These are phyloP conservation scores for Pyrenula aspistea DNA, from an alignment of 495 filamentous ascomycete genomes.

Conservation along the genomic window DNA sequence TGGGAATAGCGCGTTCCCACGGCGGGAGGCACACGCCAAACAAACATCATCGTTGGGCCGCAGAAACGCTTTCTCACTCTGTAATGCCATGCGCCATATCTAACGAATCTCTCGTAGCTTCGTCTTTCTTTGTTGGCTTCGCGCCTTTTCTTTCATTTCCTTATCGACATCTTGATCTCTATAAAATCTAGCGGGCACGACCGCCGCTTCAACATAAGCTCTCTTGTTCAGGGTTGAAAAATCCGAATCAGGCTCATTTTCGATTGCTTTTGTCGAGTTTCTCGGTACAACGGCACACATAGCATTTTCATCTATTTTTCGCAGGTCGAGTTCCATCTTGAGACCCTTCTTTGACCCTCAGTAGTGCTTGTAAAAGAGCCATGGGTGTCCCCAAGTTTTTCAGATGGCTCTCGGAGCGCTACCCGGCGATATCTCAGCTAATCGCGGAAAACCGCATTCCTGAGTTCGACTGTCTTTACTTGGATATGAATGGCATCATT, in stretches of 20 bases:
- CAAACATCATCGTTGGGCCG: background rate
- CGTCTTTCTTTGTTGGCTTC: background rate
- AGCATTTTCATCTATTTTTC: too few species aligned
- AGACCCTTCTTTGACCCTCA: too few species aligned
- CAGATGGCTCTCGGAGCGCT: conserved; percentile 96
- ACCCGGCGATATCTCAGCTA: conserved; percentile 95
- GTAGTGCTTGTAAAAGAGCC: conserved; percentile 1
- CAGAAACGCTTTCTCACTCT: background rate
- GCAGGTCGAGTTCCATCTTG: too few species aligned
- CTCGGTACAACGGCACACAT: too few species aligned
- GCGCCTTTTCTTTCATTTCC: background rate
- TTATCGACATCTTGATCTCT: background rate
- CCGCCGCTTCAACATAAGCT: too few species aligned
- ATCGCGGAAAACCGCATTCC: conserved; percentile 99
- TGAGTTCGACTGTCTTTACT: conserved; percentile 95
- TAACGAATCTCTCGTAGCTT: background rate
- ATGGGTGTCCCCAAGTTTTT: conserved; percentile 96
- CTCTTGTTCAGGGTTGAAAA: too few species aligned
- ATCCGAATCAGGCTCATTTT: too few species aligned
- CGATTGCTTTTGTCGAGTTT: too few species aligned
- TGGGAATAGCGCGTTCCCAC: background rate
- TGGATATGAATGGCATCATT: conserved; percentile 99
- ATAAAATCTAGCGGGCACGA: too few species aligned
- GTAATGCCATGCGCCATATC: background rate
- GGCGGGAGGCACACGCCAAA: background rate